Evolutionary conservation across 2,329 filamentous ascomycete species (phyloP).

Genomic region (Trichoderma sp.): DNA sequence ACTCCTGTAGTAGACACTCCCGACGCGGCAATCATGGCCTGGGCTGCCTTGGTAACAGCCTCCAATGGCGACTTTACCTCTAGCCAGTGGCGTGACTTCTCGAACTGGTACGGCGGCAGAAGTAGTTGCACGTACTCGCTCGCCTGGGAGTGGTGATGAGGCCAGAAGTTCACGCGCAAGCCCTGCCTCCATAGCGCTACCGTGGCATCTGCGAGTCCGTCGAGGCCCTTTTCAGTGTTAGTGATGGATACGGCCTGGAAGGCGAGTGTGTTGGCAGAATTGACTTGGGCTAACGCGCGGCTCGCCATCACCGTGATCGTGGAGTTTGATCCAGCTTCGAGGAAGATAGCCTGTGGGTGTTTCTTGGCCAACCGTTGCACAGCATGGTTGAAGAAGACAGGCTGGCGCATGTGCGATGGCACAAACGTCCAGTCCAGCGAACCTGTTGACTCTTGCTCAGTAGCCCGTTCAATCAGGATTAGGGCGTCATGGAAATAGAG

Average conservation of each 20-base stretch:
- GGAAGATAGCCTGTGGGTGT: neutral
- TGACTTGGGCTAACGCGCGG: neutral
- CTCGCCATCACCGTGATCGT: neutral
- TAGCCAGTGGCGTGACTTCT: neutral
- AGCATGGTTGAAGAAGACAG: neutral
- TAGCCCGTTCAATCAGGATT: neutral
- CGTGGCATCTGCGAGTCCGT: neutral
- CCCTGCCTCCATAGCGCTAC: neutral
- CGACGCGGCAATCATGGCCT: neutral
- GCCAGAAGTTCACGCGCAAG: neutral
- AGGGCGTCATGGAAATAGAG: neutral
- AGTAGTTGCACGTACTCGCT: neutral
- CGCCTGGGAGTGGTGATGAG: neutral
- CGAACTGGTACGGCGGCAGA: neutral
- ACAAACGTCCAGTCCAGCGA: neutral
- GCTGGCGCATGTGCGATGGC: neutral
- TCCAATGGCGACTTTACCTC: neutral
- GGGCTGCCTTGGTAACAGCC: neutral
- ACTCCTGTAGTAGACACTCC: neutral
- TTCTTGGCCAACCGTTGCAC: neutral
- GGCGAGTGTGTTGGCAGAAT: neutral
- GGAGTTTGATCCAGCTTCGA: neutral
- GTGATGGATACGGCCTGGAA: neutral
- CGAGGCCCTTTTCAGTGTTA: neutral
- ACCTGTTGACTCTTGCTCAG: neutral